Conservation (phyloP, 2,329 filamentous ascomycete species). For the Pyrenophora graminea region DNA sequence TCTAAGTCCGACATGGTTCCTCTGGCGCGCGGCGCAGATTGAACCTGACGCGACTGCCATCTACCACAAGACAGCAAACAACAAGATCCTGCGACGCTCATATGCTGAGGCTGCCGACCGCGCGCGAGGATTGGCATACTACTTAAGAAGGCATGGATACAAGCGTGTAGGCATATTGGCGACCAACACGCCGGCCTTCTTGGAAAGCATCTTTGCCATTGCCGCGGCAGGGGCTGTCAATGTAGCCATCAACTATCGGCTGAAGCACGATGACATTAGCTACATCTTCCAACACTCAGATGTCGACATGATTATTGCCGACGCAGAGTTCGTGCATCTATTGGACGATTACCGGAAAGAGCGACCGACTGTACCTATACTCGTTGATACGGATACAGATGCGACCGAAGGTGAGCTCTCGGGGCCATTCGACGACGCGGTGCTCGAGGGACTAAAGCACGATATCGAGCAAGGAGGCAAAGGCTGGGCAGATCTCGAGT, state of each 20-base stretch:
- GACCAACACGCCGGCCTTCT: constrained; percentile 92
- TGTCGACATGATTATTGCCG: constrained; percentile 84
- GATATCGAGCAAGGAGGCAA: constrained; percentile 68
- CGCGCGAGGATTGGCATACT: constrained; percentile 86
- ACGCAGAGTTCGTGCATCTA: constrained; percentile 75
- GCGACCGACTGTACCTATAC: constrained; percentile 68
- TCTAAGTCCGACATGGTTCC: constrained; percentile 84
- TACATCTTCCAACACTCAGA: constrained; percentile 91
- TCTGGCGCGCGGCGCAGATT: constrained; percentile 82
- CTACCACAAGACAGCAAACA: constrained; percentile 81
- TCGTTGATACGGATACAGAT: constrained; percentile 86
- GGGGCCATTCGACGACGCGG: constrained; percentile 81
- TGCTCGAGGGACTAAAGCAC: constrained; percentile 76
- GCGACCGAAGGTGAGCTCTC: constrained; percentile 71
- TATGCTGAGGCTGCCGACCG: constrained; percentile 86
- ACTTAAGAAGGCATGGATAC: constrained; percentile 72
- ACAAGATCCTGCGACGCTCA: constrained; percentile 71
- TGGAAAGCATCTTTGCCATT: constrained; percentile 88
- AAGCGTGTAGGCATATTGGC: constrained; percentile 82
- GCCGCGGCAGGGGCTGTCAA: constrained; percentile 79
- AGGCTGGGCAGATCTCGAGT: constrained; percentile 78
- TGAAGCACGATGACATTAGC: constrained; percentile 82
- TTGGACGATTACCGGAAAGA: constrained; percentile 67
- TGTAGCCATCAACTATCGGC: constrained; percentile 72
- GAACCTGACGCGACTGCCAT: constrained; percentile 82